Conservation (phyloP, 768 basidiomycete species). For the Boletus rubescentipes region DNA sequence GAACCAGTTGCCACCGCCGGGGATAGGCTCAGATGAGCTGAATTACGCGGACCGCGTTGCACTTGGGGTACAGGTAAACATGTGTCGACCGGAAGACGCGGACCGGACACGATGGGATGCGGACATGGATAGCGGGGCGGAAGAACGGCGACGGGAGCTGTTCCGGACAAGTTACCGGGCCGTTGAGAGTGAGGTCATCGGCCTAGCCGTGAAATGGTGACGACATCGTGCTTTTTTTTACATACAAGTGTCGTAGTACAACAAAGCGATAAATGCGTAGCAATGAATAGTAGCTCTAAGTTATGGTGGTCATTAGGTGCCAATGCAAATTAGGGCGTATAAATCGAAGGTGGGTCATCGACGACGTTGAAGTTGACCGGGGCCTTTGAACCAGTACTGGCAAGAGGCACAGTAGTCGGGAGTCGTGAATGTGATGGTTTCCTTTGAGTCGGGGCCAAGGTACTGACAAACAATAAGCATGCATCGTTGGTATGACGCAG, state of each 20-base stretch:
- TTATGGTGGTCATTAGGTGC: conserved; percentile 28
- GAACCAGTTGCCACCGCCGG: conserved; percentile 47
- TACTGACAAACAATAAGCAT: conserved; percentile 38
- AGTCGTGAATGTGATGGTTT: conserved; percentile 53
- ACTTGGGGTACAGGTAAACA: conserved; percentile 40
- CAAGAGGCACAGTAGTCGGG: conserved; percentile 57
- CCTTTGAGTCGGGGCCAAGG: conserved; percentile 66
- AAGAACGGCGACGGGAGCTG: conserved; percentile 42
- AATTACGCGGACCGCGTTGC: conserved; percentile 39
- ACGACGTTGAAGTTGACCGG: conserved; percentile 38
- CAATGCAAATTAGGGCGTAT: conserved; percentile 5
- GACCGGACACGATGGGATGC: conserved; percentile 35
- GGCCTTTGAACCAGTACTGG: conserved; percentile 56
- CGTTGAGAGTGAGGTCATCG: conserved; percentile 82
- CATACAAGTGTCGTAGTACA: conserved; percentile 21
- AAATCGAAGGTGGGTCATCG: conserved; percentile 22
- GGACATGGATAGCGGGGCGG: conserved; percentile 43
- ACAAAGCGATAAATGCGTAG: conserved; percentile 18
- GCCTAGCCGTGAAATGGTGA: conserved; percentile 74
- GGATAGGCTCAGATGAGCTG: conserved; percentile 8
- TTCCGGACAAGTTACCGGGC: conserved; percentile 83
- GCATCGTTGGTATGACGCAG: neutral
- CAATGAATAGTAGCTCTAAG: conserved; percentile 30
- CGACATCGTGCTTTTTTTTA: conserved; percentile 13
- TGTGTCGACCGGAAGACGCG: conserved; percentile 34